These are phyloP conservation scores for Diaporthe ilicicola DNA, from an alignment of 2,329 filamentous ascomycete genomes.

Conservation along the genomic window DNA sequence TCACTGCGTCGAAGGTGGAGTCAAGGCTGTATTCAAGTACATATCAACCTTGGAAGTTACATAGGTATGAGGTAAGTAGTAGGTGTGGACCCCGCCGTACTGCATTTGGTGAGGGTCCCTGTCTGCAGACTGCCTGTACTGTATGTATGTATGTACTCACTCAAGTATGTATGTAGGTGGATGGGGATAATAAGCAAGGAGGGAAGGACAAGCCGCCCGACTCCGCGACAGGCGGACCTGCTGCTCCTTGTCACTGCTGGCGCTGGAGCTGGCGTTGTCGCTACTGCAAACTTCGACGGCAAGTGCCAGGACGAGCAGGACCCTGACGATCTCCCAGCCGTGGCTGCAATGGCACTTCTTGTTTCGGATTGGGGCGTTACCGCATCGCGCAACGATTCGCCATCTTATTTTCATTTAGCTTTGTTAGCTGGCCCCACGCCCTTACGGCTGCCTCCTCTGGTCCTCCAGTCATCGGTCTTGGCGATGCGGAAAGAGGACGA, in stretches of 20 bases:
- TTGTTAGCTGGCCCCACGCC: neutral
- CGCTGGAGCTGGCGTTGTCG: too few relatives aligned
- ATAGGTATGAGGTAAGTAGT: too few relatives aligned
- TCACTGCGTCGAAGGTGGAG: neutral
- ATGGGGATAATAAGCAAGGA: neutral
- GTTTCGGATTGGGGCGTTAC: slow-evolving; percentile 22
- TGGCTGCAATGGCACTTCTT: slow-evolving; percentile 15
- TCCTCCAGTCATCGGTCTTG: slow-evolving; percentile 15
- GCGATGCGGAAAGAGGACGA: slow-evolving; percentile 12
- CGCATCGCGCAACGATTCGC: slow-evolving; percentile 30
- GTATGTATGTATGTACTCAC: neutral
- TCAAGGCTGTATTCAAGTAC: neutral
- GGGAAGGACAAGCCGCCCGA: neutral
- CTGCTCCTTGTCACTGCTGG: neutral
- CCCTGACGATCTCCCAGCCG: slow-evolving; percentile 28
- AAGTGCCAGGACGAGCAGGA: slow-evolving; percentile 24
- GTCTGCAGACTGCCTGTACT: neutral
- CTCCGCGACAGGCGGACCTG: neutral
- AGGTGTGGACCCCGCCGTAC: too few relatives aligned
- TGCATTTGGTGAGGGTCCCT: too few relatives aligned
- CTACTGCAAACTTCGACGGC: neutral
- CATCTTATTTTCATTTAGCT: slow-evolving; percentile 28
- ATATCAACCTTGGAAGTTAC: too few relatives aligned
- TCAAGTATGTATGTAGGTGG: neutral
- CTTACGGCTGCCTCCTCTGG: neutral